These are phyloP conservation scores for Colletotrichum scovillei DNA, from an alignment of 2,329 filamentous ascomycete genomes.

Conservation along the genomic window DNA sequence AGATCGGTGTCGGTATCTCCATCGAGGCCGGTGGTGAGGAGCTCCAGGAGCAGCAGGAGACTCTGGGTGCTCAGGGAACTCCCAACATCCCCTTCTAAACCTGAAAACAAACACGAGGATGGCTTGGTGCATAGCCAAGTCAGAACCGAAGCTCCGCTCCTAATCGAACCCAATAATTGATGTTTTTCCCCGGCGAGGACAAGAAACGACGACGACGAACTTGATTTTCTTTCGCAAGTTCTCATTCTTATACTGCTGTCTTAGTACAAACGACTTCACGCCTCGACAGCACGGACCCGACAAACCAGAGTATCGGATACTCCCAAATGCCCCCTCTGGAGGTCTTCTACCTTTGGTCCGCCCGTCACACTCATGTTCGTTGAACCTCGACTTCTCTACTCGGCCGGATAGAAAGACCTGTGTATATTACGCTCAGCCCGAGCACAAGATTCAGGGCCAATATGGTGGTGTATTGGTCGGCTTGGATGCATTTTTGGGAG, in stretches of 20 bases:
- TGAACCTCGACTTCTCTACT: slow-evolving; percentile 29
- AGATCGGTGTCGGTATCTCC: slow-evolving; percentile 93
- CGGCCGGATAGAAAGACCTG: slow-evolving; percentile 13
- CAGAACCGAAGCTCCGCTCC: slow-evolving; percentile 39
- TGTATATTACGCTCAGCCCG: slow-evolving; percentile 37
- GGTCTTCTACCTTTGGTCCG: slow-evolving; percentile 6
- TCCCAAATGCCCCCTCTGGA: neutral
- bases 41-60: slow-evolving; percentile 85
- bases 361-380: slow-evolving; percentile 26
- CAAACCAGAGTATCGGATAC: slow-evolving; percentile 1
- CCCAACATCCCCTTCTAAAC: slow-evolving; percentile 75
- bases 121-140: slow-evolving; percentile 21
- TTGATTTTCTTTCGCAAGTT: slow-evolving; percentile 27
- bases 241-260: slow-evolving; percentile 35
- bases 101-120: neutral
- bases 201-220: slow-evolving; percentile 30
- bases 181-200: slow-evolving; percentile 28
- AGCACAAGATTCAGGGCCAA: slow-evolving; percentile 21
- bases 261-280: slow-evolving; percentile 36
- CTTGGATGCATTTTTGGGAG: slow-evolving; percentile 34
- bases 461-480: slow-evolving; percentile 29
- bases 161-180: slow-evolving; percentile 37
- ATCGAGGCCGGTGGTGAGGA: slow-evolving; percentile 89
- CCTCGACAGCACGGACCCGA: slow-evolving; percentile 28
- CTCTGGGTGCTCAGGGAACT: slow-evolving; percentile 61